phyloP scores from a whole-genome alignment of 2,329 filamentous ascomycete genomes.

The Exophiala spinifera region DNA sequence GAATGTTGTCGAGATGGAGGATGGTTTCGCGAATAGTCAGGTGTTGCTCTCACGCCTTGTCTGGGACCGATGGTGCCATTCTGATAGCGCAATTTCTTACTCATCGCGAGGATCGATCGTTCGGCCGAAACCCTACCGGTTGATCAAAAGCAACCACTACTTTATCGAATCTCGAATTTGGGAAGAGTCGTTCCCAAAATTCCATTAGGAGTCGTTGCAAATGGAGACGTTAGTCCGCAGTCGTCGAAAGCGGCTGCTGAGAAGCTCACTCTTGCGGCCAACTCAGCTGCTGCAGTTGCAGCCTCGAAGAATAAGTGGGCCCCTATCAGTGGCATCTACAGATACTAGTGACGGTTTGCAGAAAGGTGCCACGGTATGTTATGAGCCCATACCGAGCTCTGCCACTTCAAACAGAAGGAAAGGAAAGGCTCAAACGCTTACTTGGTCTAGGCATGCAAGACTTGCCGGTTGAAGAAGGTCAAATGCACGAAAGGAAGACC shows the following conservation, averaged over 20 bases:
- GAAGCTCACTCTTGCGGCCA: neutral
- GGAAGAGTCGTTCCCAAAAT: neutral
- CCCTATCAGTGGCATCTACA: neutral
- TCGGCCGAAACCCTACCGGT: neutral
- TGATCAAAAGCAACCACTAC: neutral
- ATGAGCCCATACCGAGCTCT: neutral
- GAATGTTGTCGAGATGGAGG: neutral
- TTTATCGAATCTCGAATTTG: neutral
- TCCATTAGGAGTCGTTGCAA: neutral
- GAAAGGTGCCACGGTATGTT: neutral
- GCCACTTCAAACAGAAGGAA: neutral
- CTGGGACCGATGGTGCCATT: neutral
- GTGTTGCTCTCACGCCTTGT: neutral
- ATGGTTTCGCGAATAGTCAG: neutral
- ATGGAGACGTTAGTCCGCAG: neutral
- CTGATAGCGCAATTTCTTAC: neutral
- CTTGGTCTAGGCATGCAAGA: constrained; percentile 1
- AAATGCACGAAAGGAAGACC: constrained; percentile 6
- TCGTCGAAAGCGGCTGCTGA: neutral
- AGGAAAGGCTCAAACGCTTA: neutral
- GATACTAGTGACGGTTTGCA: neutral
- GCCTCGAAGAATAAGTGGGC: neutral
- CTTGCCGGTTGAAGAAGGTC: constrained; percentile 5
- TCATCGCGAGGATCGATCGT: neutral
- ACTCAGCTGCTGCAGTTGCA: neutral